Evolutionary conservation across 2,329 filamentous ascomycete species (phyloP).

Genomic region (Xylariaceae sp.): DNA sequence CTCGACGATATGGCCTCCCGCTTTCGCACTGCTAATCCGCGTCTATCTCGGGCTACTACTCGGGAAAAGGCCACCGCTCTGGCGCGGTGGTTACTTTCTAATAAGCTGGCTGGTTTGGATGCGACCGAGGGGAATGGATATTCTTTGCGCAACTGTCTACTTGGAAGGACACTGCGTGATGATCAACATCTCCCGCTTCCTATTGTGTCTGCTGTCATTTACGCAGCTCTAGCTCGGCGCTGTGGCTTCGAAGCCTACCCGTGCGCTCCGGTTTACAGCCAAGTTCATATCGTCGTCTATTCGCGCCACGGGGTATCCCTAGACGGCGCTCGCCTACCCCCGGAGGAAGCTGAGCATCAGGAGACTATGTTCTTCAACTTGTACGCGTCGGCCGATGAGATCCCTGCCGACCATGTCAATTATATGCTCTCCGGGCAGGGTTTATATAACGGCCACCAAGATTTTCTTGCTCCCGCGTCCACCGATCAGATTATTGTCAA

Average conservation of each 20-base stretch:
- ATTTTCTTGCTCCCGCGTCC: conserved; percentile 60
- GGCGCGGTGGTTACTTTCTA: conserved; percentile 63
- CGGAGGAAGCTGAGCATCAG: conserved; percentile 38
- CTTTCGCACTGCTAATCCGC: conserved; percentile 51
- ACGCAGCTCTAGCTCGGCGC: conserved; percentile 70
- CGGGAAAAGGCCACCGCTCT: conserved; percentile 65
- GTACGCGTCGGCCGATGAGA: conserved; percentile 66
- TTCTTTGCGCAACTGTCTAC: conserved; percentile 79
- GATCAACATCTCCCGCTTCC: conserved; percentile 75
- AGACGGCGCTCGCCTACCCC: conserved; percentile 43
- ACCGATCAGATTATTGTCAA: conserved; percentile 67
- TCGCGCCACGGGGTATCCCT: conserved; percentile 57
- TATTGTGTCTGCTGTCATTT: conserved; percentile 82
- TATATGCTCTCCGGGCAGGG: conserved; percentile 51
- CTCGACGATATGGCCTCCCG: conserved; percentile 60
- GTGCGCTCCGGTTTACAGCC: conserved; percentile 70
- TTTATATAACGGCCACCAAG: conserved; percentile 40
- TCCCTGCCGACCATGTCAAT: conserved; percentile 56
- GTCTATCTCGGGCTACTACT: conserved; percentile 54
- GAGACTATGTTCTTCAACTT: conserved; percentile 79
- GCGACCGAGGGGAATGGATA: conserved; percentile 62
- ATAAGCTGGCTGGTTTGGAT: conserved; percentile 68
- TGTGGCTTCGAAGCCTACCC: conserved; percentile 73
- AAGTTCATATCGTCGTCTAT: conserved; percentile 76
- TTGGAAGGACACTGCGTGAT: conserved; percentile 74